These are phyloP conservation scores for Epichloe coenophiala DNA, from an alignment of 2,329 filamentous ascomycete genomes.

Conservation along the genomic window DNA sequence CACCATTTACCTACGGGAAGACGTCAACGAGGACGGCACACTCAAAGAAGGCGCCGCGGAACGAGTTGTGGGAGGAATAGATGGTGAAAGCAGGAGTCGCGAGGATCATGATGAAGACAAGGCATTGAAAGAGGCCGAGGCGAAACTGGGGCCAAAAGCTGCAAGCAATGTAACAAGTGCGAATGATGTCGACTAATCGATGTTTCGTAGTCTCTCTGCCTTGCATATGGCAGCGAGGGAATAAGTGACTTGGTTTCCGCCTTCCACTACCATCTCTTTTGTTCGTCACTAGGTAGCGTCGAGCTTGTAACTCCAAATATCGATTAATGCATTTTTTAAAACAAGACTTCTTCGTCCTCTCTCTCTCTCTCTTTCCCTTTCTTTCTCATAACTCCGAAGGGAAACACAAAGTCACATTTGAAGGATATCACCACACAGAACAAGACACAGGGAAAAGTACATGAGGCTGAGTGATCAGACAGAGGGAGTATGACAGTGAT, in stretches of 20 bases:
- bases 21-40: conserved; percentile 45
- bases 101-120: conserved; percentile 20
- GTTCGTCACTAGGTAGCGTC: too few relatives aligned
- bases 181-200: conserved; percentile 31
- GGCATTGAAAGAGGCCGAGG: conserved; percentile 25
- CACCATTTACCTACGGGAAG: conserved; percentile 57
- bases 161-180: conserved; percentile 16
- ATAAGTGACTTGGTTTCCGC: not conserved
- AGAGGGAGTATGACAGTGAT: too few relatives aligned
- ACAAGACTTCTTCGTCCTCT: too few relatives aligned
- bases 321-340: too few relatives aligned
- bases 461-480: too few relatives aligned
- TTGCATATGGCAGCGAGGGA: conserved; percentile 8
- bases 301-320: too few relatives aligned
- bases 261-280: not conserved
- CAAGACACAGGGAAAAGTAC: too few relatives aligned
- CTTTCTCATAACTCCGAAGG: too few relatives aligned
- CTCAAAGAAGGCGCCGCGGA: conserved; percentile 30
- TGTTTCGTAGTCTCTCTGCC: conserved; percentile 4
- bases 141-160: conserved; percentile 18
- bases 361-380: too few relatives aligned
- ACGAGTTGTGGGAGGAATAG: conserved; percentile 8
- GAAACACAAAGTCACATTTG: too few relatives aligned
- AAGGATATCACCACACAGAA: too few relatives aligned
- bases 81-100: conserved; percentile 10